Evolutionary conservation across 148 eudicot genomes (phyloP).

Genomic region (Cornus florida): DNA sequence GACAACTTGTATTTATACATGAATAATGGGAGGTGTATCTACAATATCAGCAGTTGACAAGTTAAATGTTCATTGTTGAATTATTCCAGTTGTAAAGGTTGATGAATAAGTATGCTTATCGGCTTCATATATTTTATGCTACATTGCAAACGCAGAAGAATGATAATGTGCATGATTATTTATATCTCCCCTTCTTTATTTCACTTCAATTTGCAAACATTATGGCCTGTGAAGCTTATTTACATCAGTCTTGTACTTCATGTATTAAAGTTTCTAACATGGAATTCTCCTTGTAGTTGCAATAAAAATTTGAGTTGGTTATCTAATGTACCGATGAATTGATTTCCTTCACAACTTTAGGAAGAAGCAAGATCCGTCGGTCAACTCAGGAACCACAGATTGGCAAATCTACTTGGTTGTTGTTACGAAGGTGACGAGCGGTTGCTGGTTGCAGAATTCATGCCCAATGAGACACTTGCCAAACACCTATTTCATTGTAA

Average conservation of each 20-base stretch:
- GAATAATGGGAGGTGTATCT: neutral
- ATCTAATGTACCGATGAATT: neutral
- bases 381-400: constrained; percentile 72
- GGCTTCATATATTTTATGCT: neutral
- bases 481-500: constrained; percentile 94
- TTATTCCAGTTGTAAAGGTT: neutral
- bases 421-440: constrained; percentile 90
- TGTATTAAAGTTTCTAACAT: neutral
- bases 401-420: constrained; percentile 89
- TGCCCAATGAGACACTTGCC: constrained; percentile 96
- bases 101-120: neutral
- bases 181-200: neutral
- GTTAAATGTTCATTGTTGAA: neutral
- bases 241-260: neutral
- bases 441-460: constrained; percentile 90
- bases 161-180: neutral
- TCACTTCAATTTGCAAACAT: neutral
- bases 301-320: neutral
- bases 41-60: no score
- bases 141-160: neutral
- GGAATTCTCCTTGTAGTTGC: neutral
- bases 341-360: constrained; percentile 28
- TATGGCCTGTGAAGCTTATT: neutral
- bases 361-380: constrained; percentile 97
- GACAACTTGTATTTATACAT: neutral